Evolutionary conservation across 306 rosid genomes (phyloP).

Genomic region (Benincasa hispida): DNA sequence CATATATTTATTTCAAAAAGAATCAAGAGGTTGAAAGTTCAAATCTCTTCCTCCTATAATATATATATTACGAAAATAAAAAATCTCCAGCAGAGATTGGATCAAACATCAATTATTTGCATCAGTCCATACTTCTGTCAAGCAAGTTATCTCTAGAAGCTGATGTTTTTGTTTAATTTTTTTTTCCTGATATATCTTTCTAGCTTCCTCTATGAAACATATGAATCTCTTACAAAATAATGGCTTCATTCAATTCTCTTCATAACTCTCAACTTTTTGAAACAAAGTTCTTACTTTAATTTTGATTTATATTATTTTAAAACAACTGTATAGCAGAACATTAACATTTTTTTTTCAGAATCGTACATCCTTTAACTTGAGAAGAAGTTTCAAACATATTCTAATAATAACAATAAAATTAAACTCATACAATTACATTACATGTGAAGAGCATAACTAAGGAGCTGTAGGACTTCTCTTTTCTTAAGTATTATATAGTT

Average conservation of each 20-base stretch:
- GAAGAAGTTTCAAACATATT: background rate
- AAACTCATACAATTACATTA: background rate
- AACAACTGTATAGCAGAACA: background rate
- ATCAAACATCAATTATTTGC: too few species aligned
- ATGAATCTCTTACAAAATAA: background rate
- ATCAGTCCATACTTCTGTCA: background rate
- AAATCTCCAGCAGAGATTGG: too few species aligned
- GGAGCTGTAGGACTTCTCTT: background rate
- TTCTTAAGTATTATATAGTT: too few species aligned
- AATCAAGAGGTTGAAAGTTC: too few species aligned
- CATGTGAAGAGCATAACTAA: background rate
- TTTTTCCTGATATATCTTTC: background rate
- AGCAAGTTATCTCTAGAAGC: background rate
- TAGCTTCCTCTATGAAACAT: background rate
- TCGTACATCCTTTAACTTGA: background rate
- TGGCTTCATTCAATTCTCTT: background rate
- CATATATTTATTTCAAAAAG: too few species aligned
- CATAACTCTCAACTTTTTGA: background rate
- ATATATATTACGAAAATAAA: too few species aligned
- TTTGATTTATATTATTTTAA: background rate
- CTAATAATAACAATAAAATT: background rate
- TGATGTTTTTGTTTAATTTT: background rate
- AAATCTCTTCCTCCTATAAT: too few species aligned
- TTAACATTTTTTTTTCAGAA: background rate
- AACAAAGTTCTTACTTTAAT: background rate